phyloP scores from a whole-genome alignment of 2,329 filamentous ascomycete species.

The Venturia oleaginea region DNA sequence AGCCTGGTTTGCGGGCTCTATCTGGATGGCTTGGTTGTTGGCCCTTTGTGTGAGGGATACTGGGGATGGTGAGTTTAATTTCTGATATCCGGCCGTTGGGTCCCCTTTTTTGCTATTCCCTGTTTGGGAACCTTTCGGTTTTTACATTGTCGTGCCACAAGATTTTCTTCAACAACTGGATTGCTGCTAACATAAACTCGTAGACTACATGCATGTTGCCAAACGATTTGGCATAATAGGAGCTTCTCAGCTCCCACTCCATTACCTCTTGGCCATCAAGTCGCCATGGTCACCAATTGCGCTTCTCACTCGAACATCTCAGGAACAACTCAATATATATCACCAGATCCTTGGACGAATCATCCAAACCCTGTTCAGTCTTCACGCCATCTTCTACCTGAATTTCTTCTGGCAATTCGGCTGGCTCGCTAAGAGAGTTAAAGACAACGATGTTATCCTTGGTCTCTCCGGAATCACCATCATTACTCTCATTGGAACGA shows the following conservation, averaged over 20 bases:
- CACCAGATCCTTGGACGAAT: slow-evolving; percentile 51
- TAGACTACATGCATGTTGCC: slow-evolving; percentile 55
- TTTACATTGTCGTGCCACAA: not conserved
- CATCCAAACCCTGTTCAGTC: slow-evolving; percentile 40
- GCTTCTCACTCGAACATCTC: slow-evolving; percentile 43
- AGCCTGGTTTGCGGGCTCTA: slow-evolving; percentile 36
- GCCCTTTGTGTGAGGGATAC: slow-evolving; percentile 42
- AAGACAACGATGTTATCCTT: slow-evolving; percentile 48
- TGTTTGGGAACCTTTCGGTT: not conserved
- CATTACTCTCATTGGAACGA: slow-evolving; percentile 38
- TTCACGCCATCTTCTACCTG: slow-evolving; percentile 47
- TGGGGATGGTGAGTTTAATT: slow-evolving; percentile 40
- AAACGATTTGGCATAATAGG: slow-evolving; percentile 52
- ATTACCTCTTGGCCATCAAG: slow-evolving; percentile 47
- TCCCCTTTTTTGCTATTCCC: not conserved
- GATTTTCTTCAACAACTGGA: too few species aligned
- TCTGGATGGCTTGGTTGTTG: slow-evolving; percentile 46
- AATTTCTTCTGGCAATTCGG: slow-evolving; percentile 46
- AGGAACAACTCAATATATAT: slow-evolving; percentile 46
- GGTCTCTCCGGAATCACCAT: slow-evolving; percentile 41
- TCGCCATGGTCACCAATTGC: slow-evolving; percentile 43
- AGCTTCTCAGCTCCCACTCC: slow-evolving; percentile 50
- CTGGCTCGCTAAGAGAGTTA: slow-evolving; percentile 44
- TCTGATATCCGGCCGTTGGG: not conserved
- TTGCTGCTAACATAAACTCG: too few species aligned